Conservation (phyloP, 352 stramenopile genomes). For the Phytophthora cajani region DNA sequence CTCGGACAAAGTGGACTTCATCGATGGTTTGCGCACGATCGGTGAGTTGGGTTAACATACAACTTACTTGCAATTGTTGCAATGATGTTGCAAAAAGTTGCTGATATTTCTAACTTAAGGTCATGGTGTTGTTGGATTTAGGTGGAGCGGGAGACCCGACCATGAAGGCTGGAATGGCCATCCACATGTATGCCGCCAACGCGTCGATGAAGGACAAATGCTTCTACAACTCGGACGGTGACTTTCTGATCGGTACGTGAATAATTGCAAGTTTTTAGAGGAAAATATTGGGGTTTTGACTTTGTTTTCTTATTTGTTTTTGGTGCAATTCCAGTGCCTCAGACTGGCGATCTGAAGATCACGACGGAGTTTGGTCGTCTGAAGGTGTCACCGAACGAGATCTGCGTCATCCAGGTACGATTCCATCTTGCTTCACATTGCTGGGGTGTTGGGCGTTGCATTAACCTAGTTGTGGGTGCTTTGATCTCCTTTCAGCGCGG, state of each 20-base stretch:
- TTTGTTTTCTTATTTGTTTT: neutral
- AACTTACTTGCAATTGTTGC: neutral
- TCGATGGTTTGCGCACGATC: slow-evolving; percentile 89
- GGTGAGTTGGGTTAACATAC: slow-evolving; percentile 15
- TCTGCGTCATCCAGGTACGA: slow-evolving; percentile 94
- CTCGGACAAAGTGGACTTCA: slow-evolving; percentile 80
- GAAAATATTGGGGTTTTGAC: neutral
- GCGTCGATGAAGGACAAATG: slow-evolving; percentile 89
- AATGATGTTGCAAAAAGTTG: neutral
- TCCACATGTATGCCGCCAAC: slow-evolving; percentile 95
- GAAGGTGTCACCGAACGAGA: slow-evolving; percentile 87
- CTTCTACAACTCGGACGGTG: slow-evolving; percentile 97
- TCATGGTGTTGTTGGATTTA: slow-evolving; percentile 5
- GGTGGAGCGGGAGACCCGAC: slow-evolving; percentile 87
- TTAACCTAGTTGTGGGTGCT: neutral
- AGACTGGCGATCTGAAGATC: slow-evolving; percentile 91
- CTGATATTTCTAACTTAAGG: no score
- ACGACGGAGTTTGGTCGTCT: slow-evolving; percentile 95
- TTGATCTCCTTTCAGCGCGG: slow-evolving; percentile 56
- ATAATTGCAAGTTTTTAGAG: neutral
- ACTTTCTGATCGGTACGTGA: slow-evolving; percentile 92
- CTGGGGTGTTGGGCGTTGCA: neutral
- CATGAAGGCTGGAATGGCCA: slow-evolving; percentile 91
- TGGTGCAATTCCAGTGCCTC: slow-evolving; percentile 71
- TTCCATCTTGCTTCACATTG: no score